These are phyloP conservation scores for Cymbopogon flexuosus DNA, from an alignment of 202 grass and related monocot species.

Conservation along the genomic window DNA sequence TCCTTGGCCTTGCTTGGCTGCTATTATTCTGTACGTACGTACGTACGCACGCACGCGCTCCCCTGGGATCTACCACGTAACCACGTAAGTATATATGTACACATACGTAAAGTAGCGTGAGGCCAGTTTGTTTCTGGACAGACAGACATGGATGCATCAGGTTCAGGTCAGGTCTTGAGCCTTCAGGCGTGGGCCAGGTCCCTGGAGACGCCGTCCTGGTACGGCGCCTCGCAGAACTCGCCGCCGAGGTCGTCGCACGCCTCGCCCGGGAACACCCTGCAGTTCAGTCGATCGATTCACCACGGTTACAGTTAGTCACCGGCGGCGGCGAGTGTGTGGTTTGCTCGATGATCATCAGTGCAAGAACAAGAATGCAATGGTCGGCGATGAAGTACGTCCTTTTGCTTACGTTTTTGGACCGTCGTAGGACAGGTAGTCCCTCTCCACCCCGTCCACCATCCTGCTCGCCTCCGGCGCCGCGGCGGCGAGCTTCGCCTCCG, in stretches of 20 bases:
- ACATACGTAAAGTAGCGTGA: too few species aligned
- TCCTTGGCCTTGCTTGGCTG: too few species aligned
- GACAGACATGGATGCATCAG: neutral
- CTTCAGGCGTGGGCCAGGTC: neutral
- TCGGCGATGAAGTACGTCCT: neutral
- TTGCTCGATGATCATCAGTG: neutral
- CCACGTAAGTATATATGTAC: too few species aligned
- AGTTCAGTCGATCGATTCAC: neutral
- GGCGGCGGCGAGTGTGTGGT: neutral
- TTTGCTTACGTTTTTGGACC: constrained; percentile 55
- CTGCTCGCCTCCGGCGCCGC: neutral
- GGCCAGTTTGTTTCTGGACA: too few species aligned
- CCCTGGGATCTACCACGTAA: neutral
- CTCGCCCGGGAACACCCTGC: constrained; percentile 84
- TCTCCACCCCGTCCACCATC: constrained; percentile 48
- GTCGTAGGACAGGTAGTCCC: constrained; percentile 65
- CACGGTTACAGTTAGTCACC: neutral
- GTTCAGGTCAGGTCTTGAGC: too few species aligned
- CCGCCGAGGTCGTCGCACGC: constrained; percentile 89
- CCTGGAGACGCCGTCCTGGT: constrained; percentile 8
- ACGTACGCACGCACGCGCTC: neutral
- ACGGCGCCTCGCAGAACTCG: constrained; percentile 63
- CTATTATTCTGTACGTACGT: too few species aligned
- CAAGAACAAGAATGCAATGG: neutral
- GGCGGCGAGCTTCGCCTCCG: constrained; percentile 47